Conservation (phyloP, 495 filamentous ascomycete species). For the Penicillium steckii region DNA sequence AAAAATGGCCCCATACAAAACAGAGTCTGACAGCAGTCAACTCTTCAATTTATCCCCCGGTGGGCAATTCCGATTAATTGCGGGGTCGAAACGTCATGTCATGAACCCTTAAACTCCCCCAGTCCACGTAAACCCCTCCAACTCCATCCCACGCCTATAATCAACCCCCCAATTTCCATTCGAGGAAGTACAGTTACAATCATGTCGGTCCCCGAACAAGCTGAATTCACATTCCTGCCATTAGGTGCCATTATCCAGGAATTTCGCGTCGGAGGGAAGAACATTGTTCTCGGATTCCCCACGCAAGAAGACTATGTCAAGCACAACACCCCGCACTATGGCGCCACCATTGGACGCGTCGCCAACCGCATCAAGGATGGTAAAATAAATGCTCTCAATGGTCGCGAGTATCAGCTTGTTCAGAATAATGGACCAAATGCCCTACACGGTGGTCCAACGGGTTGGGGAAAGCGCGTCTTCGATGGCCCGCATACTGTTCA, state of each 20-base stretch:
- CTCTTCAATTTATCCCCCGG: conserved; percentile 3
- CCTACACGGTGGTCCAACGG: conserved; percentile 75
- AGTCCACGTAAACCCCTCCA: too few relatives aligned
- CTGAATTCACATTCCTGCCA: conserved; percentile 66
- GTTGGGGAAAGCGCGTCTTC: conserved; percentile 85
- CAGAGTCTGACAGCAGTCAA: background rate
- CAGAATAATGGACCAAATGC: conserved; percentile 77
- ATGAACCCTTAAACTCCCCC: conserved; percentile 3
- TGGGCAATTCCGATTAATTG: conserved; percentile 20
- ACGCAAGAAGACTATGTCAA: conserved; percentile 67
- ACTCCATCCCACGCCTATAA: background rate
- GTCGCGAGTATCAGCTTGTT: conserved; percentile 62
- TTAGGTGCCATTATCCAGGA: conserved; percentile 87
- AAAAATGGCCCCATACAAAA: background rate
- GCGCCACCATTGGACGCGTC: conserved; percentile 89
- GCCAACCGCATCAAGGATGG: conserved; percentile 83
- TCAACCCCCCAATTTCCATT: background rate
- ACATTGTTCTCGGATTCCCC: conserved; percentile 87
- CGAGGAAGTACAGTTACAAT: background rate
- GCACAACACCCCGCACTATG: conserved; percentile 77
- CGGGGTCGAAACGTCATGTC: conserved; percentile 28
- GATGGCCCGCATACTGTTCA: conserved; percentile 68
- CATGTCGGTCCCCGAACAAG: conserved; percentile 29
- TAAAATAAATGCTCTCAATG: conserved; percentile 69
- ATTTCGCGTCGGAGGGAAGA: conserved; percentile 69